Percentiles rank a stretch among this genome's conserved stretches.
Evolutionary conservation across 2,329 filamentous ascomycete genomes (phyloP).

Genomic region (Claviceps sorghi): DNA sequence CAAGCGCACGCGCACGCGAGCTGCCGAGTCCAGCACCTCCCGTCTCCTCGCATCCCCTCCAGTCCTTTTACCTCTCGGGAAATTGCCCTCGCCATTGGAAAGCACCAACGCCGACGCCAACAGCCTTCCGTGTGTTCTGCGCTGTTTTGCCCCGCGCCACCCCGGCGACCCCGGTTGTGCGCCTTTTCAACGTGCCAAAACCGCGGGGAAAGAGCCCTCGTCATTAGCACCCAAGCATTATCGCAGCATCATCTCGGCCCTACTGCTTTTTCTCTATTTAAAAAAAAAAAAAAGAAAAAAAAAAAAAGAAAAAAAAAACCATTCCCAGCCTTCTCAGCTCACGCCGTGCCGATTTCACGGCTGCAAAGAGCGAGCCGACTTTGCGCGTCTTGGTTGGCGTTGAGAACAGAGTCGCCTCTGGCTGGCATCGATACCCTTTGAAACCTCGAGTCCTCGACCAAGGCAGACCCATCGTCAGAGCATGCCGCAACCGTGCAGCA

Average conservation of each 20-base stretch:
- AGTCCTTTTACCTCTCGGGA: not conserved
- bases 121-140: not conserved
- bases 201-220: not conserved
- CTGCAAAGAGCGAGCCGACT: not conserved
- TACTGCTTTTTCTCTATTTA: no score
- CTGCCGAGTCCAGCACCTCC: not conserved
- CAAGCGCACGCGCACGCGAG: not conserved
- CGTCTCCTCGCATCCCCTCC: not conserved
- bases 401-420: not conserved
- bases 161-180: no score
- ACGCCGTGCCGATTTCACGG: not conserved
- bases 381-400: not conserved
- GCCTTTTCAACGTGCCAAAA: not conserved
- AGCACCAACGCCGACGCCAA: not conserved
- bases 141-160: not conserved
- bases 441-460: not conserved
- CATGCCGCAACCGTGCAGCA: slow-evolving; percentile 2
- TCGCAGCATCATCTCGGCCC: not conserved
- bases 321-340: not conserved
- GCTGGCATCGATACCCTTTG: not conserved
- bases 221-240: not conserved
- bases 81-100: not conserved
- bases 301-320: not conserved
- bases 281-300: no score
- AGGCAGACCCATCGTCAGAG: not conserved